These are phyloP conservation scores for Carex myosuroides DNA, from an alignment of 176 grass and related monocot genomes.

Conservation along the genomic window DNA sequence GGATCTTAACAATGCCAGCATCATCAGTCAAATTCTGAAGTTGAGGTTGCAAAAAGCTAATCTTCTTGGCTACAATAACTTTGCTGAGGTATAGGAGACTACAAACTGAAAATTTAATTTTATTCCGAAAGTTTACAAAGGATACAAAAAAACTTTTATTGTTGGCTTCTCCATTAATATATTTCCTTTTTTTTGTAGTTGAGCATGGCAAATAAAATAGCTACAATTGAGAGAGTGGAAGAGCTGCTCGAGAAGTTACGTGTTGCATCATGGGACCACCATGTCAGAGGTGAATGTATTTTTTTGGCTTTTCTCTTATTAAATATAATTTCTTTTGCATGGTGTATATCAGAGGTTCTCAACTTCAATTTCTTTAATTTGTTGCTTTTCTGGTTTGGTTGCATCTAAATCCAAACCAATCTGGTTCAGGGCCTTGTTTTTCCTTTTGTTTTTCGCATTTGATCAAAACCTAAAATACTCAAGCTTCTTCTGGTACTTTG, in stretches of 20 bases:
- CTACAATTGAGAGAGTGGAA: not conserved
- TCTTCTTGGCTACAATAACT: constrained; percentile 8
- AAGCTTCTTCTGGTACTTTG: not conserved
- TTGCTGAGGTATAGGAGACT: constrained; percentile 17
- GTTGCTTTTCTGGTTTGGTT: not conserved
- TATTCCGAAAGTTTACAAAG: not conserved
- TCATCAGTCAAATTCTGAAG: constrained; percentile 7
- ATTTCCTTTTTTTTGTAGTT: constrained; percentile 28
- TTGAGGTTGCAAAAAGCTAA: constrained; percentile 1
- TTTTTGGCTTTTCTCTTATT: not conserved
- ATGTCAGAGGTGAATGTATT: constrained; percentile 12
- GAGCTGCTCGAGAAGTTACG: not conserved
- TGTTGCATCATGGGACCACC: constrained; percentile 1
- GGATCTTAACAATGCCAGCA: not conserved
- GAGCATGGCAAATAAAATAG: not conserved
- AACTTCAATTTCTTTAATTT: not conserved
- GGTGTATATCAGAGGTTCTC: too few species aligned
- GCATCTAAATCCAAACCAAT: not conserved
- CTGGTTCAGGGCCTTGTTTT: not conserved
- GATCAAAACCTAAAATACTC: not conserved
- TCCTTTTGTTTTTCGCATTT: not conserved
- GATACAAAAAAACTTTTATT: not conserved
- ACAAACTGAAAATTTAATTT: constrained; percentile 4
- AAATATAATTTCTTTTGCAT: not conserved
- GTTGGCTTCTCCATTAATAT: not conserved